phyloP scores from a whole-genome alignment of 495 filamentous ascomycete genomes.

The Glonium stellatum region DNA sequence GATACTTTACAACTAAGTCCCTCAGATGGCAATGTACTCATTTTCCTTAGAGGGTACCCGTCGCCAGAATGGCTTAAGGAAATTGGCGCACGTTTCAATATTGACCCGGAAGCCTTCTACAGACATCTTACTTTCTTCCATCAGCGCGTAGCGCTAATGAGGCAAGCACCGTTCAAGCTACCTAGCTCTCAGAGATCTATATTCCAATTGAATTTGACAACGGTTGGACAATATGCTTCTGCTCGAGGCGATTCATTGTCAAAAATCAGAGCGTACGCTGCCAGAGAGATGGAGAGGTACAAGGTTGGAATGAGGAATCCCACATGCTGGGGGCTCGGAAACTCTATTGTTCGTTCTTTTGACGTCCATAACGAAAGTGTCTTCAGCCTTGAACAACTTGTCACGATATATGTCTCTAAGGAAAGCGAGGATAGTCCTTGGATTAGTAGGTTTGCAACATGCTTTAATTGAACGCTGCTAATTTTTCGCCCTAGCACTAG shows the following conservation, averaged over 20 bases:
- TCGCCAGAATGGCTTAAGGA: constrained; percentile 27
- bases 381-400: background rate
- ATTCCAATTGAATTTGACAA: background rate
- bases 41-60: constrained; percentile 16
- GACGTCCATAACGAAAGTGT: background rate
- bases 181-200: background rate
- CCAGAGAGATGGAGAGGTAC: background rate
- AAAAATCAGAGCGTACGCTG: background rate
- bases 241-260: background rate
- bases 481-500: background rate
- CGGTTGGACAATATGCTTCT: background rate
- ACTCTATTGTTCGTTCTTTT: background rate
- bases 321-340: background rate
- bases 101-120: constrained; percentile 31
- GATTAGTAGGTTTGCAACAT: background rate
- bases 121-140: constrained; percentile 28
- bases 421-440: background rate
- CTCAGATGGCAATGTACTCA: no score
- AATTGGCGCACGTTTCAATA: constrained; percentile 23
- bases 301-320: background rate
- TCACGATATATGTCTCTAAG: background rate
- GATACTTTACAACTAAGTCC: no score
- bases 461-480: no score
- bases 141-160: background rate
- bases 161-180: background rate